Evolutionary conservation across 2,329 filamentous ascomycete genomes (phyloP).

Genomic region (Grosmannia clavigera): DNA sequence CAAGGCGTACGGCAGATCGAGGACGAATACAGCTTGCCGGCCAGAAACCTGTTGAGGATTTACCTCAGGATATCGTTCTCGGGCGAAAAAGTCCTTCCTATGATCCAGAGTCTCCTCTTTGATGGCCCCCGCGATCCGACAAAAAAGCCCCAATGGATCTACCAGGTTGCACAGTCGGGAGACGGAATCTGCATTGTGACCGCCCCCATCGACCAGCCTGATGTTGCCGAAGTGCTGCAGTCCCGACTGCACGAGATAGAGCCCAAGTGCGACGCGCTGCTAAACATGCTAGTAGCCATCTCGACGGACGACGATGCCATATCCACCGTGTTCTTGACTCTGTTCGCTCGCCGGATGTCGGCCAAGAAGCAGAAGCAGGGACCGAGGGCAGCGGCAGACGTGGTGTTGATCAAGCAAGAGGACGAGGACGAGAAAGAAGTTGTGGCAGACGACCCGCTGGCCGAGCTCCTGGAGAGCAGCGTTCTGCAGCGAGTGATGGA

Average conservation of each 20-base stretch:
- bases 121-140: slow-evolving; percentile 28
- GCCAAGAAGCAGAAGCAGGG: slow-evolving; percentile 14
- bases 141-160: slow-evolving; percentile 36
- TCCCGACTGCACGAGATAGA: slow-evolving; percentile 26
- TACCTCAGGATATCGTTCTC: slow-evolving; percentile 46
- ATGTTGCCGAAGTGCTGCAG: slow-evolving; percentile 17
- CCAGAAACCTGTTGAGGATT: slow-evolving; percentile 38
- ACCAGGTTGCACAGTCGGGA: slow-evolving; percentile 27
- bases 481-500: slow-evolving; percentile 55
- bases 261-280: slow-evolving; percentile 32
- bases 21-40: slow-evolving; percentile 30
- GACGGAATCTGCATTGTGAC: slow-evolving; percentile 40
- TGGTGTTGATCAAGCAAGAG: neutral
- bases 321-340: slow-evolving; percentile 45
- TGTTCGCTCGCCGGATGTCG: slow-evolving; percentile 47
- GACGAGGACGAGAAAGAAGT: slow-evolving; percentile 15
- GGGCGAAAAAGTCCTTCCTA: slow-evolving; percentile 30
- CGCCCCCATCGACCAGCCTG: slow-evolving; percentile 13
- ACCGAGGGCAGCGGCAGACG: neutral
- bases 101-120: slow-evolving; percentile 45
- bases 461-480: slow-evolving; percentile 43
- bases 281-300: slow-evolving; percentile 34
- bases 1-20: slow-evolving; percentile 17
- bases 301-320: slow-evolving; percentile 43
- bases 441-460: slow-evolving; percentile 27